phyloP scores from a whole-genome alignment of 768 basidiomycete species.

The Lepiota brunneoincarnata region DNA sequence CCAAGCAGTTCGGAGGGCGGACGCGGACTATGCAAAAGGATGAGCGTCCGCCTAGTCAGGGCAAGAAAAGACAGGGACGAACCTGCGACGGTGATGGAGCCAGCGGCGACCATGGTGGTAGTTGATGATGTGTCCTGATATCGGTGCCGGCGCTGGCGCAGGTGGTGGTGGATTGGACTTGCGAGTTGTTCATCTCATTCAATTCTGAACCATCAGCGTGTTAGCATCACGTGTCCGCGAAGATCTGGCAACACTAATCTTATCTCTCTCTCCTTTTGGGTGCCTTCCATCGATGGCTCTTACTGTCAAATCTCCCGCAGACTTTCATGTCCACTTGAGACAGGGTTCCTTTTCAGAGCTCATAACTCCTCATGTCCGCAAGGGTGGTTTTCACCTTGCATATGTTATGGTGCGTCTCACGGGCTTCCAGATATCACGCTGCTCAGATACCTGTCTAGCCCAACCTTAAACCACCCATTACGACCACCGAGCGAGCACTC shows the following conservation, averaged over 20 bases:
- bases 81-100: conserved; percentile 89
- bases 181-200: conserved; percentile 14
- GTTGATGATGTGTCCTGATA: conserved; percentile 6
- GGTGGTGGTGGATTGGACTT: conserved; percentile 13
- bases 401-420: conserved; percentile 85
- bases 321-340: conserved; percentile 96
- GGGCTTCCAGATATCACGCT: background rate
- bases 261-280: conserved; percentile 22
- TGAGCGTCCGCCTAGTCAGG: conserved; percentile 13
- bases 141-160: conserved; percentile 1
- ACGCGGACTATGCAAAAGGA: conserved; percentile 67
- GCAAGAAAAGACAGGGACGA: conserved; percentile 20
- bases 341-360: conserved; percentile 80
- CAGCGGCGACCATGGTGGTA: conserved; percentile 70
- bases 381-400: conserved; percentile 87
- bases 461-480: conserved; percentile 88
- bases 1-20: conserved; percentile 80
- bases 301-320: conserved; percentile 65
- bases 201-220: conserved; percentile 36
- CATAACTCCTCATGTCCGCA: conserved; percentile 85
- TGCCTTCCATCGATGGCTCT: conserved; percentile 31
- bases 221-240: conserved; percentile 35
- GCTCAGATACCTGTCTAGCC: conserved; percentile 51
- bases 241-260: conserved; percentile 18
- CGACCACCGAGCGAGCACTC: conserved; percentile 75